These are phyloP conservation scores for Sistotremastrum suecicum DNA, from an alignment of 768 basidiomycete species.

Conservation along the genomic window DNA sequence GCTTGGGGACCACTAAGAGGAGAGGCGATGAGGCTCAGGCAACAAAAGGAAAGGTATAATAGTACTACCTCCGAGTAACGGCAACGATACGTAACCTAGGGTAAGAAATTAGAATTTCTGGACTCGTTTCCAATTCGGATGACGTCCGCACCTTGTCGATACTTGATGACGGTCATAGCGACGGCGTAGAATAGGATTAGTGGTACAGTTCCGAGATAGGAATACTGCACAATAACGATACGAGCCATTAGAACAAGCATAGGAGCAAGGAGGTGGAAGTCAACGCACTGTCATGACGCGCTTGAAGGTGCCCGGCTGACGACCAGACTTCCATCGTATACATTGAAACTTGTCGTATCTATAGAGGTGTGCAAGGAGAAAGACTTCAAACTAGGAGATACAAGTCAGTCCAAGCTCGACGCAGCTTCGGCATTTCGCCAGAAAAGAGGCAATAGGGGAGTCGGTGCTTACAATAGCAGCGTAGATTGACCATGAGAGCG, in stretches of 20 bases:
- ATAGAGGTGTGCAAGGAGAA: slow-evolving; percentile 68
- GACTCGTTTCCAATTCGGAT: slow-evolving; percentile 1
- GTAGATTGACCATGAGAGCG: too few species aligned
- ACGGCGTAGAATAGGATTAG: slow-evolving; percentile 51
- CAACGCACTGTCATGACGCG: slow-evolving; percentile 76
- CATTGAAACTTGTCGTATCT: slow-evolving; percentile 65
- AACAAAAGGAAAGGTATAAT: background rate
- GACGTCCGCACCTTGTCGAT: slow-evolving; percentile 44
- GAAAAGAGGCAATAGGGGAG: too few species aligned
- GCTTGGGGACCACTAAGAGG: slow-evolving; percentile 39
- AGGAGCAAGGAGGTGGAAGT: background rate
- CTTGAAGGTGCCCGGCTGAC: slow-evolving; percentile 76
- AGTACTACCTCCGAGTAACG: slow-evolving; percentile 7
- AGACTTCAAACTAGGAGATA: slow-evolving; percentile 40
- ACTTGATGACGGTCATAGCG: slow-evolving; percentile 51
- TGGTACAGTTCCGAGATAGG: slow-evolving; percentile 60
- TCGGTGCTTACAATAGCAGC: too few species aligned
- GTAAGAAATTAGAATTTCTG: slow-evolving; percentile 4
- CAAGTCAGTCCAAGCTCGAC: too few species aligned
- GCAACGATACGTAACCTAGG: slow-evolving; percentile 27
- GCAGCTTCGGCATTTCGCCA: too few species aligned
- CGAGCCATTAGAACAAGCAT: background rate
- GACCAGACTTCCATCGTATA: slow-evolving; percentile 57
- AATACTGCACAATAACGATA: slow-evolving; percentile 36
- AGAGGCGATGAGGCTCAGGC: slow-evolving; percentile 2